A percentile compares a stretch with the other conserved stretches of the same genome.
Conservation (phyloP, 78 protist genomes). For the Dictyostelium intermedium region DNA sequence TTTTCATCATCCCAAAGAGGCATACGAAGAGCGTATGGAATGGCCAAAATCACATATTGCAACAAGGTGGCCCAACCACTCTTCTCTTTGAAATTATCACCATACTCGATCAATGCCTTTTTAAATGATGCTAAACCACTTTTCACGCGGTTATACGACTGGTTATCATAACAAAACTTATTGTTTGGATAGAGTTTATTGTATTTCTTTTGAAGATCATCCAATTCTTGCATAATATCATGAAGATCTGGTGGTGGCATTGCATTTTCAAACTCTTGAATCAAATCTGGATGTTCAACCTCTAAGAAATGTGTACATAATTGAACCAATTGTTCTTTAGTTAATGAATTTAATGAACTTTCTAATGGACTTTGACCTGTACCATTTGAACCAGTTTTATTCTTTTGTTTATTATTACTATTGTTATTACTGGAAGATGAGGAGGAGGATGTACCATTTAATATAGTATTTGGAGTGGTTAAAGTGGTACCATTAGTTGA, state of each 20-base stretch:
- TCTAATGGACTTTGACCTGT: conserved; percentile 22
- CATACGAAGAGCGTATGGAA: conserved; percentile 62
- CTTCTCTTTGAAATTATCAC: conserved; percentile 65
- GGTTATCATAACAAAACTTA: conserved; percentile 50
- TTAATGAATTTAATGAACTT: conserved; percentile 59
- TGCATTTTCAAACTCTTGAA: conserved; percentile 59
- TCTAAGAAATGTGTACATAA: conserved; percentile 45
- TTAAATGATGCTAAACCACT: conserved; percentile 61
- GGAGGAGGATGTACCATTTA: neutral
- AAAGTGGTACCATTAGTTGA: neutral
- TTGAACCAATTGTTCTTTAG: conserved; percentile 59
- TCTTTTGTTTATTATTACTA: neutral
- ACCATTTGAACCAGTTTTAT: neutral
- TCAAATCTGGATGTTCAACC: conserved; percentile 20
- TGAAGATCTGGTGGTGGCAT: conserved; percentile 78
- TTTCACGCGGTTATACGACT: conserved; percentile 55
- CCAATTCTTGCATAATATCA: conserved; percentile 58
- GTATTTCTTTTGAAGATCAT: conserved; percentile 48
- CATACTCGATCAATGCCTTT: conserved; percentile 54
- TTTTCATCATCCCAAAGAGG: conserved; percentile 76
- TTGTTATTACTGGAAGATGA: too few species aligned
- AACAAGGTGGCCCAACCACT: conserved; percentile 57
- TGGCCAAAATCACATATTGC: conserved; percentile 66
- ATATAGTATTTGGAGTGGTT: neutral
- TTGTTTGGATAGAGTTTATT: conserved; percentile 72